Evolutionary conservation across 371 early-diverging fungal species (phyloP).

Genomic region (Nematocida sp.): DNA sequence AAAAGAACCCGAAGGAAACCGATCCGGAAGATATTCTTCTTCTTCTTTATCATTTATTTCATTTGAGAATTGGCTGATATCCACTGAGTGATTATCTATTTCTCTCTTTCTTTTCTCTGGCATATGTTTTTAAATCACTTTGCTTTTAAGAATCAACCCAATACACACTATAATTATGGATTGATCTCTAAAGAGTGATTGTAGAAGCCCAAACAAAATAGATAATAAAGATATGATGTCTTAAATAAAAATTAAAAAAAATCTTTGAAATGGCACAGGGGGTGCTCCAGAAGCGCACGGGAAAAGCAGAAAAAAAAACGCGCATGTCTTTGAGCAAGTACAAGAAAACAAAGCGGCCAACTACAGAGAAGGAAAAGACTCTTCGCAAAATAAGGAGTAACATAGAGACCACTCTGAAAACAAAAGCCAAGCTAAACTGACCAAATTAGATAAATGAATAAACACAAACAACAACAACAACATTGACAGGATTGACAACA

Average conservation of each 20-base stretch:
- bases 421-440: background rate
- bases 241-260: conserved; percentile 13
- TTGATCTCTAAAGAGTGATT: conserved; percentile 34
- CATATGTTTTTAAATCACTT: conserved; percentile 50
- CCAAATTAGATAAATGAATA: background rate
- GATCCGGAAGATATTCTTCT: conserved; percentile 15
- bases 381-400: conserved; percentile 26
- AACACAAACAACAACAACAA: background rate
- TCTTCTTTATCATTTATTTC: conserved; percentile 38
- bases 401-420: conserved; percentile 12
- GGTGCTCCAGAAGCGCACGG: conserved; percentile 16
- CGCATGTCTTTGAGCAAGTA: conserved; percentile 7
- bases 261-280: conserved; percentile 46
- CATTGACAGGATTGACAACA: no score
- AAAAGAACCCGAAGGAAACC: background rate
- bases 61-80: conserved; percentile 43
- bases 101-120: conserved; percentile 40
- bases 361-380: conserved; percentile 14
- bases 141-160: conserved; percentile 48
- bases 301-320: background rate
- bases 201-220: conserved; percentile 42
- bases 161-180: conserved; percentile 36
- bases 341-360: conserved; percentile 21
- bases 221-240: background rate
- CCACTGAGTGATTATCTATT: conserved; percentile 47